These are phyloP conservation scores for Perkinsus marinus DNA, from an alignment of 169 alveolate species.

Conservation along the genomic window DNA sequence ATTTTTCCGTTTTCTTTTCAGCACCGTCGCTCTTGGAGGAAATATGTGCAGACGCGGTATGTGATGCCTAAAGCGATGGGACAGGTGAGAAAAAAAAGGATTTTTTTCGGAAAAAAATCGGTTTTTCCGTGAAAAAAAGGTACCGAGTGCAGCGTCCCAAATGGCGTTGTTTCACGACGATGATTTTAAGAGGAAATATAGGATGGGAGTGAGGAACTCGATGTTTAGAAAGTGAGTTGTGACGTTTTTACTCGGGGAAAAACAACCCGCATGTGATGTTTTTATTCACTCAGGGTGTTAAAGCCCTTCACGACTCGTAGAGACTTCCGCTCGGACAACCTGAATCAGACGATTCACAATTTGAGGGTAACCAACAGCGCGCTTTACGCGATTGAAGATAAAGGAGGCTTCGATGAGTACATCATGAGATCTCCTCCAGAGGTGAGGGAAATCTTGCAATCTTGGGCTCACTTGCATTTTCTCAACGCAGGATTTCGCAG, in stretches of 20 bases:
- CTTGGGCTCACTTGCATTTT: neutral
- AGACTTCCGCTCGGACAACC: constrained; percentile 11
- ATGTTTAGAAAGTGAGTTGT: constrained; percentile 39
- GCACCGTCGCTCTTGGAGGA: neutral
- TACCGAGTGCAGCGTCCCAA: constrained; percentile 69
- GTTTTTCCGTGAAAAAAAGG: neutral
- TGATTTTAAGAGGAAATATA: constrained; percentile 37
- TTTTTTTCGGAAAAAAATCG: neutral
- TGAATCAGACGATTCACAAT: constrained; percentile 53
- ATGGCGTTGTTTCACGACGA: constrained; percentile 67
- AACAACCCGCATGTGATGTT: neutral
- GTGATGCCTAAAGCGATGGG: neutral
- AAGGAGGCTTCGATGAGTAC: constrained; percentile 69
- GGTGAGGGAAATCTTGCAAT: neutral
- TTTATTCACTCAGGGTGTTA: neutral
- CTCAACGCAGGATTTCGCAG: neutral
- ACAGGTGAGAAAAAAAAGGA: neutral
- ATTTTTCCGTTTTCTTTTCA: neutral
- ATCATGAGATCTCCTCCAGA: constrained; percentile 65
- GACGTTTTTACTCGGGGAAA: constrained; percentile 4
- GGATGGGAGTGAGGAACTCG: constrained; percentile 50
- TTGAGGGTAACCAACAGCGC: constrained; percentile 59
- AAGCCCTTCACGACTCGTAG: constrained; percentile 8
- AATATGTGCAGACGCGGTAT: neutral
- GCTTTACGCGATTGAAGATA: constrained; percentile 60